Evolutionary conservation across 2,329 filamentous ascomycete genomes (phyloP).

Genomic region (Cladophialophora yegresii): DNA sequence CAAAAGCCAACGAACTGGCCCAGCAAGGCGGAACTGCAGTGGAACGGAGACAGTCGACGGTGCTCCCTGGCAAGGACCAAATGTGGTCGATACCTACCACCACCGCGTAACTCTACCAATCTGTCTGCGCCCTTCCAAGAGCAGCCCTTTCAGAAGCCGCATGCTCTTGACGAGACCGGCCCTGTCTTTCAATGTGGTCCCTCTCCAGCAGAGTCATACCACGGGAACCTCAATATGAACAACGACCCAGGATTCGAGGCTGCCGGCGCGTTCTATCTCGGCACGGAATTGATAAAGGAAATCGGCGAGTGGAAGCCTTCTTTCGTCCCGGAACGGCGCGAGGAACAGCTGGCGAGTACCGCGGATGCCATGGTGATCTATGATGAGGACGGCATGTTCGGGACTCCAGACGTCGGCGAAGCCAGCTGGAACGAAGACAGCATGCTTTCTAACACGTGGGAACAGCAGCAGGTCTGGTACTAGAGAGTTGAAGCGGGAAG

Average conservation of each 20-base stretch:
- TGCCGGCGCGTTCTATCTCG: slow-evolving; percentile 17
- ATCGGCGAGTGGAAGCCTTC: slow-evolving; percentile 20
- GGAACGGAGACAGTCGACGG: slow-evolving; percentile 29
- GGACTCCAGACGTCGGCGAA: slow-evolving; percentile 1
- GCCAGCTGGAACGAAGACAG: slow-evolving; percentile 12
- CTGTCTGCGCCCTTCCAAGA: slow-evolving; percentile 20
- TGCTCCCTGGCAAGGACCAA: slow-evolving; percentile 22
- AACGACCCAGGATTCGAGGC: slow-evolving; percentile 27
- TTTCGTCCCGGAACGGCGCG: slow-evolving; percentile 17
- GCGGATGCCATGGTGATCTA: slow-evolving; percentile 1
- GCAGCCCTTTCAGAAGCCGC: slow-evolving; percentile 14
- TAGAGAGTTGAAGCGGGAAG: neutral
- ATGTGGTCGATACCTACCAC: slow-evolving; percentile 25
- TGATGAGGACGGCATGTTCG: neutral
- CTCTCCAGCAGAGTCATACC: slow-evolving; percentile 24
- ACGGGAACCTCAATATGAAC: slow-evolving; percentile 23
- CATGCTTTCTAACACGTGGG: slow-evolving; percentile 5
- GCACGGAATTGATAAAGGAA: slow-evolving; percentile 24
- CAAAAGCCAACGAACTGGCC: slow-evolving; percentile 24
- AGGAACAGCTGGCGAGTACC: neutral
- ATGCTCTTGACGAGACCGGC: slow-evolving; percentile 25
- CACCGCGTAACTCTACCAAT: slow-evolving; percentile 21
- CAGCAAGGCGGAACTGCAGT: slow-evolving; percentile 21
- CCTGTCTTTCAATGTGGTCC: slow-evolving; percentile 24
- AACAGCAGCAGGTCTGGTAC: slow-evolving; percentile 17